Evolutionary conservation across 1,284 basidiomycete species (phyloP).

Genomic region (Stereum hirsutum): DNA sequence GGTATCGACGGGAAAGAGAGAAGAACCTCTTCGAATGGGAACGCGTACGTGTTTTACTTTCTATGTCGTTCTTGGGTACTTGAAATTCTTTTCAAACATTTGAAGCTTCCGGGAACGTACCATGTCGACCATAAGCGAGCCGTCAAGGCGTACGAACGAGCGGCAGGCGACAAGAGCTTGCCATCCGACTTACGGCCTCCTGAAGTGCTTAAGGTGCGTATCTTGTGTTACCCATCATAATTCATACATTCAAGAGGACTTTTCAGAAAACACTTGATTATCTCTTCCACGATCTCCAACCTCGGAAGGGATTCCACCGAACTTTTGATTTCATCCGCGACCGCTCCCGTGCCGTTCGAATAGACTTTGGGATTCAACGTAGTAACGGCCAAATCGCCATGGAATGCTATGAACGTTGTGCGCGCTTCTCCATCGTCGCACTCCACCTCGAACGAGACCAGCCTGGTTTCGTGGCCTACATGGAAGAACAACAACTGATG

Average conservation of each 20-base stretch:
- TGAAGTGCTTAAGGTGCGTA: conserved; percentile 63
- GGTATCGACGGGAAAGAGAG: conserved; percentile 85
- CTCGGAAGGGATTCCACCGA: conserved; percentile 55
- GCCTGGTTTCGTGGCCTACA: conserved; percentile 52
- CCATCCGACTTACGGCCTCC: conserved; percentile 93
- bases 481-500: conserved; percentile 87
- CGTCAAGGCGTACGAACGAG: conserved; percentile 93
- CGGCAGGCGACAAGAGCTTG: conserved; percentile 86
- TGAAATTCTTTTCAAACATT: conserved; percentile 29
- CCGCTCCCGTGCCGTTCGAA: conserved; percentile 83
- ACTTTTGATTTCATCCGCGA: conserved; percentile 88
- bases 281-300: conserved; percentile 78
- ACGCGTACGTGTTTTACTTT: conserved; percentile 43
- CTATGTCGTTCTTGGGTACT: conserved; percentile 2
- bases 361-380: conserved; percentile 93
- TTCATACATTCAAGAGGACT: background rate
- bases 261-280: conserved; percentile 84
- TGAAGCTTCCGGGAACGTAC: conserved; percentile 63
- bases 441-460: conserved; percentile 67
- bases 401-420: conserved; percentile 89
- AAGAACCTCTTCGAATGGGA: conserved; percentile 88
- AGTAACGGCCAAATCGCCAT: conserved; percentile 74
- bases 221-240: too few species aligned
- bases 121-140: conserved; percentile 81
- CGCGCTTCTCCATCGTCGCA: conserved; percentile 87